Evolutionary conservation across 345 rosid species (phyloP).

Genomic region (Clarkia xantiana): DNA sequence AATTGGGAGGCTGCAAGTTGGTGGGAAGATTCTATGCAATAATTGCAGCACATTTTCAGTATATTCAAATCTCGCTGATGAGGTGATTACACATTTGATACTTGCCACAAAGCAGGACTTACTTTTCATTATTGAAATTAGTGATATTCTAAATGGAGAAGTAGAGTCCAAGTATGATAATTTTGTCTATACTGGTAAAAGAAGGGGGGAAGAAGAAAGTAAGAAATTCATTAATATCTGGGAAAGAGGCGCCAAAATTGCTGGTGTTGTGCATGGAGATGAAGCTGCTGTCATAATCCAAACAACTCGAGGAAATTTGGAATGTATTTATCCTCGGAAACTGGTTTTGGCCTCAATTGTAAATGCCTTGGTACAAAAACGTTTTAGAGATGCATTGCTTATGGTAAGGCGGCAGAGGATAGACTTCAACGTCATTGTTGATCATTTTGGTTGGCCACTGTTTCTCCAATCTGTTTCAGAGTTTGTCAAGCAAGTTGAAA

Average conservation of each 20-base stretch:
- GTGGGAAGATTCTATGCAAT: conserved; percentile 50
- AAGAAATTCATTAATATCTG: conserved; percentile 51
- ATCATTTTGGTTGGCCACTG: conserved; percentile 69
- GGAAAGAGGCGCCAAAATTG: conserved; percentile 83
- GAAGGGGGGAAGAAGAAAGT: conserved; percentile 46
- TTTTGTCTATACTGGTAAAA: conserved; percentile 31
- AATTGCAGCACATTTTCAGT: conserved; percentile 83
- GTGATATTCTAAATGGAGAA: conserved; percentile 50
- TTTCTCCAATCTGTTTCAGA: conserved; percentile 63
- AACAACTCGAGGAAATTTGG: conserved; percentile 80
- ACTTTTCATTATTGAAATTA: conserved; percentile 62
- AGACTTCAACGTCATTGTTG: conserved; percentile 75
- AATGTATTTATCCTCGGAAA: conserved; percentile 86
- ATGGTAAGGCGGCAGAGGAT: conserved; percentile 97
- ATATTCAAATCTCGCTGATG: conserved; percentile 64
- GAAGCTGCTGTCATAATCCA: conserved; percentile 75
- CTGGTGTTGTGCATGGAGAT: conserved; percentile 87
- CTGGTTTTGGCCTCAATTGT: conserved; percentile 62
- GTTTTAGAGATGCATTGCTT: conserved; percentile 63
- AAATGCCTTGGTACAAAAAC: conserved; percentile 53
- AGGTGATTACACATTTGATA: conserved; percentile 61
- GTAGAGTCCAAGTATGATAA: conserved; percentile 35
- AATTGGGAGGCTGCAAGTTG: conserved; percentile 52
- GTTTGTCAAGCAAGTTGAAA: conserved; percentile 70
- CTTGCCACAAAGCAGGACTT: conserved; percentile 78